Evolutionary conservation across 352 stramenopile species (phyloP), one percentile per base, ranked within the genome.

Genomic region (Globisporangium alternatum): DNA sequence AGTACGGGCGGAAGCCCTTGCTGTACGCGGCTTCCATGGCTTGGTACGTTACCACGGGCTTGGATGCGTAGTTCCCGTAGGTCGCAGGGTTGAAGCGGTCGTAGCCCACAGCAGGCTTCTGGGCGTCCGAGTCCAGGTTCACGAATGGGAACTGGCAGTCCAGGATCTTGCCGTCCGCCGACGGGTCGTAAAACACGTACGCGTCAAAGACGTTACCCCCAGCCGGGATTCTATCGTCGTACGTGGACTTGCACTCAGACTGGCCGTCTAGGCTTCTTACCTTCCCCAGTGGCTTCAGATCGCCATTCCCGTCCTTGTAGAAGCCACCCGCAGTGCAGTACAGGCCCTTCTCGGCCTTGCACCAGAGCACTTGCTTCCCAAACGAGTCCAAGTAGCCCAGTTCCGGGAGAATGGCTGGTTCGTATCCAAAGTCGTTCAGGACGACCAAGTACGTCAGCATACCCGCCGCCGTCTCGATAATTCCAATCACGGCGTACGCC

Each of bases 381-480:
- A 90, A 98, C 43, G 82, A 73, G 52, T 96, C 89, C 13, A 80
- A 67, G 43, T 81, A 89, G 0, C 91, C 91, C 8, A 97, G 70
- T 4, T 89, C 84, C 1, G 89, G 71, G n/a, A 98, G 70, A 43
- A 96, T 84, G 44, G 74, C 70, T 0, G 90, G 86, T 1, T 84
- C 48, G 67, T 93, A 98, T 3, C 91, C 91, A 68, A 89, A 97
- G 67, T 95, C 86, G 60, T 96, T 96, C 64, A 97, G 75, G 7
- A 97, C 88, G 19, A 90, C 69, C 52, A 97, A 69, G 70, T 90
- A 98, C 4, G 89, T 91, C 63, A 95, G 93, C 78, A 97, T 96
- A 1, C 90, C 91, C 13, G 81, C 89, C 7, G 85, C 69, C 3
- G 83, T 83, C 62, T 96, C 85, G 35, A 97, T 95, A 9, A 98